Conservation (phyloP, 1,284 basidiomycete species). For the Hypsizygus ulmarius region DNA sequence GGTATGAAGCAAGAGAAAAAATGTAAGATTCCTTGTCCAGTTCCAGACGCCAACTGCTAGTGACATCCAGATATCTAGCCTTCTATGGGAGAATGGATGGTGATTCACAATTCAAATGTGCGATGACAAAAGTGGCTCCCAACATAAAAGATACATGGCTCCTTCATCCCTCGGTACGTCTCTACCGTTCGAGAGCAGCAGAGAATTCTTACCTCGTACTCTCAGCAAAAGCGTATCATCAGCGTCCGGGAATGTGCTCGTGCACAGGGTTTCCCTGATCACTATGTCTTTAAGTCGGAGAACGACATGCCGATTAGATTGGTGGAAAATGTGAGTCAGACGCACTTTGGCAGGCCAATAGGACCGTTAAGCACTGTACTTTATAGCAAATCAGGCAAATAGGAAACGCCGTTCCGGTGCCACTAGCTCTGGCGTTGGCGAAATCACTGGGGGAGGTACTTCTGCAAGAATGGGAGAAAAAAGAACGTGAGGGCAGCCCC, state of each 20-base stretch:
- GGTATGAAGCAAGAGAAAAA: constrained; percentile 23
- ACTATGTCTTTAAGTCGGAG: constrained; percentile 53
- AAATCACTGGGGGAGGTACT: constrained; percentile 53
- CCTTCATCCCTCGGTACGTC: constrained; percentile 58
- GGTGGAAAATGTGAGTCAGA: constrained; percentile 46
- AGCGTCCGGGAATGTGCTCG: constrained; percentile 65
- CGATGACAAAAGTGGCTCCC: constrained; percentile 52
- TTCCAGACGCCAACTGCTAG: background rate
- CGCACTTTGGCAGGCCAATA: background rate
- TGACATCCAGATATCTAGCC: constrained; percentile 29
- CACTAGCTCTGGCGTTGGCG: constrained; percentile 60
- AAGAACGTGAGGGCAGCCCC: constrained; percentile 43
- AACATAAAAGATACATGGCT: constrained; percentile 46
- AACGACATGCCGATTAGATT: constrained; percentile 34
- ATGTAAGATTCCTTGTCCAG: constrained; percentile 11
- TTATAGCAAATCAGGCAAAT: constrained; percentile 65
- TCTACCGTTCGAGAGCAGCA: too few species aligned
- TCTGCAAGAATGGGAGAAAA: constrained; percentile 42
- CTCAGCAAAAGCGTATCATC: constrained; percentile 63
- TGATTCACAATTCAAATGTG: constrained; percentile 52
- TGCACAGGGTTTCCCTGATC: constrained; percentile 71
- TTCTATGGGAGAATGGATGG: constrained; percentile 54
- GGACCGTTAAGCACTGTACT: constrained; percentile 3
- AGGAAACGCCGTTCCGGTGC: constrained; percentile 72
- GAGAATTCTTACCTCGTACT: background rate